phyloP scores from a whole-genome alignment of 495 filamentous ascomycete genomes.

The Clohesyomyces aquaticus region DNA sequence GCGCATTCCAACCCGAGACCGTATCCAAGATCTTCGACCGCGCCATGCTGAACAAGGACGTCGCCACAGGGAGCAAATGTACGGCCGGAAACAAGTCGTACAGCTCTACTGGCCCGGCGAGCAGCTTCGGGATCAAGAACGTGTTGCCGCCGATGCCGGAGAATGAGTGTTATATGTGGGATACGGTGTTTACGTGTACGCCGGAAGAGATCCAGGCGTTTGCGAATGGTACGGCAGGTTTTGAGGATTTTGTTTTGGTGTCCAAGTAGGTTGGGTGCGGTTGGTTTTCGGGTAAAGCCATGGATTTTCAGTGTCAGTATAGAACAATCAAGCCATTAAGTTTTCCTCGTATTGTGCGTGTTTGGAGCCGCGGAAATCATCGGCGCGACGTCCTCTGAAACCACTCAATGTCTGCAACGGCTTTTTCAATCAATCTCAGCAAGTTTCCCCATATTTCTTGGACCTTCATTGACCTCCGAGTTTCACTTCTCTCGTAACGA shows the following conservation, averaged over 20 bases:
- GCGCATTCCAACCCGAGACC: slow-evolving; percentile 43
- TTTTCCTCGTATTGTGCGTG: no score
- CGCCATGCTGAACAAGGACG: slow-evolving; percentile 43
- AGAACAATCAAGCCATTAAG: no score
- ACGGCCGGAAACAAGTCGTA: slow-evolving; percentile 16
- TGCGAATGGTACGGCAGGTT: slow-evolving; percentile 34
- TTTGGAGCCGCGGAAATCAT: no score
- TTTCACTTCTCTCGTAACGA: no score
- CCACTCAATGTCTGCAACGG: no score
- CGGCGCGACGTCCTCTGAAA: no score
- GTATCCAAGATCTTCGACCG: slow-evolving; percentile 46
- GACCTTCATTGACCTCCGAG: no score
- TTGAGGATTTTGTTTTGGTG: slow-evolving; percentile 34
- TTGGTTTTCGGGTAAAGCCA: no score
- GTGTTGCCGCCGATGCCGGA: slow-evolving; percentile 17
- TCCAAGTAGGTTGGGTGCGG: no score
- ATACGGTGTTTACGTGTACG: slow-evolving; percentile 27
- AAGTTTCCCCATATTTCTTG: no score
- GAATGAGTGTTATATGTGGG: slow-evolving; percentile 34
- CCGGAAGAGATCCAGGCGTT: slow-evolving; percentile 36
- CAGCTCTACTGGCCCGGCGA: slow-evolving; percentile 27
- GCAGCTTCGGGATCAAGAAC: slow-evolving; percentile 40
- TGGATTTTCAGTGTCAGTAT: no score
- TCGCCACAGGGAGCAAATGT: slow-evolving; percentile 41
- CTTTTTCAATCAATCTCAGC: no score